phyloP scores from a whole-genome alignment of 2,329 filamentous ascomycete species.

The Plenodomus lindquistii region DNA sequence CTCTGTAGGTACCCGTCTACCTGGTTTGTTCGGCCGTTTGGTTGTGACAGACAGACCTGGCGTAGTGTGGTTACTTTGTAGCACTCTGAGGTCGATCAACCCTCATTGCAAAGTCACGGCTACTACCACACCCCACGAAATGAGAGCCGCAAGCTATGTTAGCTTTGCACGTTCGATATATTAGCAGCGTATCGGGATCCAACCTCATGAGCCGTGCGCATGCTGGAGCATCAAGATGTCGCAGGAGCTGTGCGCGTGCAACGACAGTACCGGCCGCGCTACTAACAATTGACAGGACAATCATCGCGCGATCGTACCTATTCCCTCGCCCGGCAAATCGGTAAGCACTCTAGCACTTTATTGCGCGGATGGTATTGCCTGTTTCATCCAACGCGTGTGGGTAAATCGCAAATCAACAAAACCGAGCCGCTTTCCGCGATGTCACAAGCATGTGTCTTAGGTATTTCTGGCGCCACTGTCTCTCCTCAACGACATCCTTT shows the following conservation, averaged over 20 bases:
- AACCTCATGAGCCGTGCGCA: neutral
- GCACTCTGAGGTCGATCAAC: slow-evolving; percentile 6
- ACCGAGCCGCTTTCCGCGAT: neutral
- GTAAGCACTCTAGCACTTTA: neutral
- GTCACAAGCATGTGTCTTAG: neutral
- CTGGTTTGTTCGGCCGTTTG: slow-evolving; percentile 11
- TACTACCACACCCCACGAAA: neutral
- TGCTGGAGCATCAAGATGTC: neutral
- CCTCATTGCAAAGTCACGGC: neutral
- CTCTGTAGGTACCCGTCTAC: slow-evolving; percentile 8
- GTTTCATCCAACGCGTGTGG: neutral
- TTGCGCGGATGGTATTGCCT: neutral
- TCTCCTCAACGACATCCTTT: neutral
- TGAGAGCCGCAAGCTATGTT: neutral
- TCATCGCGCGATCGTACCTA: neutral
- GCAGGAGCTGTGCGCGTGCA: neutral
- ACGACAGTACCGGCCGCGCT: neutral
- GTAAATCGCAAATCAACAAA: neutral
- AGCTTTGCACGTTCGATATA: neutral
- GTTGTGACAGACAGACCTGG: slow-evolving; percentile 6
- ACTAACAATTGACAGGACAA: neutral
- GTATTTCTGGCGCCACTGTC: neutral
- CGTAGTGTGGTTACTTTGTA: slow-evolving; percentile 8
- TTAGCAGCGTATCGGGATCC: neutral
- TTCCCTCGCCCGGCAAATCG: too few relatives aligned